phyloP scores from a whole-genome alignment of 1,284 basidiomycete genomes.

The Crucibulum cyathiforme region DNA sequence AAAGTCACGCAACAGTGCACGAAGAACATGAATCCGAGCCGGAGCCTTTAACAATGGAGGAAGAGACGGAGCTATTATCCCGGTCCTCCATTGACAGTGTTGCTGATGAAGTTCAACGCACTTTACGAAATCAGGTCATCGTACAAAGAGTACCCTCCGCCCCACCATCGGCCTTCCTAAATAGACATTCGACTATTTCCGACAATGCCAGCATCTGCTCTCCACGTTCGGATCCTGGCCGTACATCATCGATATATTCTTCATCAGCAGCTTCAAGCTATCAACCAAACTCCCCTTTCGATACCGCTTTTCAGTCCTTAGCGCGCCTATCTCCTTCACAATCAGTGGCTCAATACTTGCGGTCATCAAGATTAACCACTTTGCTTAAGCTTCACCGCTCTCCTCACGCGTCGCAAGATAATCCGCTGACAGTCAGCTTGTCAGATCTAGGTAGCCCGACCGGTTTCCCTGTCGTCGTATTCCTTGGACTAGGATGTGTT shows the following conservation, averaged over 20 bases:
- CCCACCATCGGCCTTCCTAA: constrained; percentile 55
- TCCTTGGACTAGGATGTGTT: constrained; percentile 93
- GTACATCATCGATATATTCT: constrained; percentile 50
- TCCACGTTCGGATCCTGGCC: constrained; percentile 58
- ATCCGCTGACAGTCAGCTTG: constrained; percentile 84
- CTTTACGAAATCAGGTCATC: constrained; percentile 64
- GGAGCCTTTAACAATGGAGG: constrained; percentile 53
- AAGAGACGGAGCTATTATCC: constrained; percentile 68
- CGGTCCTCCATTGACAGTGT: constrained; percentile 85
- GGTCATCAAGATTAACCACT: constrained; percentile 84
- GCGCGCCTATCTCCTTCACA: constrained; percentile 63
- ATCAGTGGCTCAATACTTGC: constrained; percentile 82
- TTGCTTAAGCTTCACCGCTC: constrained; percentile 79
- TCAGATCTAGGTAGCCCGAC: constrained; percentile 87
- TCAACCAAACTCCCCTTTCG: constrained; percentile 51
- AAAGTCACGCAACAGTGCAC: constrained; percentile 51
- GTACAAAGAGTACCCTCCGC: constrained; percentile 44
- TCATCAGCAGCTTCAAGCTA: constrained; percentile 51
- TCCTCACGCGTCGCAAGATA: constrained; percentile 76
- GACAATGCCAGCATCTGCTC: constrained; percentile 56
- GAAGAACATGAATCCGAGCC: constrained; percentile 60
- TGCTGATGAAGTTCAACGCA: constrained; percentile 77
- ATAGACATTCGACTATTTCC: constrained; percentile 52
- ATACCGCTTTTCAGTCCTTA: constrained; percentile 50
- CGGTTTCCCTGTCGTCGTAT: constrained; percentile 89